Percentiles rank a stretch among this genome's conserved stretches.
Conservation (phyloP, 805 yeast species). For the Wickerhamomyces chaumierensis region DNA sequence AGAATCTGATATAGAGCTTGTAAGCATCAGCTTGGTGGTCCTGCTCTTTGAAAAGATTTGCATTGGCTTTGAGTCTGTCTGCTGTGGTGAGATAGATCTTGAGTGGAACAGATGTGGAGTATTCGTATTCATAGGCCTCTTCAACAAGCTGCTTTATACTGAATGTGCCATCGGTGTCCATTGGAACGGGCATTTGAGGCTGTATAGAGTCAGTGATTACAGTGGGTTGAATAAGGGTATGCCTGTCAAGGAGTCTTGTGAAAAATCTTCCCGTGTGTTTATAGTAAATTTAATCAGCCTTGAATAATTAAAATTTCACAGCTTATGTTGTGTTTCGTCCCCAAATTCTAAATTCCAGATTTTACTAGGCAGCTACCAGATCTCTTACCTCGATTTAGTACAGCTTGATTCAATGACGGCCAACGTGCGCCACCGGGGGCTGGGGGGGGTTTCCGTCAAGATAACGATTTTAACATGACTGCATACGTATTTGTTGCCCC, state of each 20-base stretch:
- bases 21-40: slow-evolving; percentile 39
- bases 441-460: not conserved
- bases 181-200: not conserved
- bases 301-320: no score
- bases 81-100: slow-evolving; percentile 46
- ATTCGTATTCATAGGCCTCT: slow-evolving; percentile 45
- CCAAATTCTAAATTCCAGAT: no score
- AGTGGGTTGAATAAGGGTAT: no score
- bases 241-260: no score
- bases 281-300: no score
- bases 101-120: slow-evolving; percentile 37
- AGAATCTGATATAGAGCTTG: slow-evolving; percentile 43
- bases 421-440: not conserved
- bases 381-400: no score
- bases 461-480: not conserved
- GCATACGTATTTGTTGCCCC: no score
- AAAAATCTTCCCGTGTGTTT: no score
- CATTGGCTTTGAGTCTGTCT: slow-evolving; percentile 28
- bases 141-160: slow-evolving; percentile 24
- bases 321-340: no score
- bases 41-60: slow-evolving; percentile 32
- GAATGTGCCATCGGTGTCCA: not conserved
- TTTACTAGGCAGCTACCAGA: no score
- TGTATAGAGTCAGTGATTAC: no score
- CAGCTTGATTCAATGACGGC: no score